Conservation (phyloP, 2,329 filamentous ascomycete species). For the Apiospora hydei region DNA sequence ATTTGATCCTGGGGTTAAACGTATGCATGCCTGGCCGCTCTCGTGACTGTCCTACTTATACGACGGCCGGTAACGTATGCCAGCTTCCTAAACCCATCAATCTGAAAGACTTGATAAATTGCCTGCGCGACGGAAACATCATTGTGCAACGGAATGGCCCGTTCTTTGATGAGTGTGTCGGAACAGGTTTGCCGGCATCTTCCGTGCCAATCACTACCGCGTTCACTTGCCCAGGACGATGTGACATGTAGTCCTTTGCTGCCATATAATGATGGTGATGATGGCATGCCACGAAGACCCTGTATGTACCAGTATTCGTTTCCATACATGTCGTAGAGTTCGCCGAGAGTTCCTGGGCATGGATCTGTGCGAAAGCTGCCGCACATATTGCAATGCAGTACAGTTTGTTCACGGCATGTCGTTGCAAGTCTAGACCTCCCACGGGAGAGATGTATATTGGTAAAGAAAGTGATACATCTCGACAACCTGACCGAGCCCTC, state of each 20-base stretch:
- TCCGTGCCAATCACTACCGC: background rate
- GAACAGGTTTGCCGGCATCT: background rate
- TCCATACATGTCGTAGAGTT: background rate
- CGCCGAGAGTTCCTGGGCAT: background rate
- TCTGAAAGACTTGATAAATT: background rate
- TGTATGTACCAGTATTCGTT: background rate
- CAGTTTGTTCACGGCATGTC: background rate
- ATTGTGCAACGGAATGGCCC: conserved; percentile 14
- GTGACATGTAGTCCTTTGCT: background rate
- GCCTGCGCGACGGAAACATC: background rate
- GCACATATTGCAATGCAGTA: background rate
- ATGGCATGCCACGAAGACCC: background rate
- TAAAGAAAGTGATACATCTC: background rate
- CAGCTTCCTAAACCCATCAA: background rate
- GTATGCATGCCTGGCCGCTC: background rate
- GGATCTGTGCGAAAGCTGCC: background rate
- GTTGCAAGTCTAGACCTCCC: background rate
- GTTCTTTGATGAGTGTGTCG: background rate
- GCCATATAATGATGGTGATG: background rate
- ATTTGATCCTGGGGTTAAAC: too few species aligned
- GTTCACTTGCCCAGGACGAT: background rate
- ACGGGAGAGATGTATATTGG: background rate
- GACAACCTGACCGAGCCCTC: background rate
- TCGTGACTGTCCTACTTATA: too few species aligned
- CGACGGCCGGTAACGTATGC: background rate